Percentiles rank a stretch among this genome's conserved stretches.
These are phyloP conservation scores for Penicillium sclerotigenum DNA, from an alignment of 2,329 filamentous ascomycete species.

Conservation along the genomic window DNA sequence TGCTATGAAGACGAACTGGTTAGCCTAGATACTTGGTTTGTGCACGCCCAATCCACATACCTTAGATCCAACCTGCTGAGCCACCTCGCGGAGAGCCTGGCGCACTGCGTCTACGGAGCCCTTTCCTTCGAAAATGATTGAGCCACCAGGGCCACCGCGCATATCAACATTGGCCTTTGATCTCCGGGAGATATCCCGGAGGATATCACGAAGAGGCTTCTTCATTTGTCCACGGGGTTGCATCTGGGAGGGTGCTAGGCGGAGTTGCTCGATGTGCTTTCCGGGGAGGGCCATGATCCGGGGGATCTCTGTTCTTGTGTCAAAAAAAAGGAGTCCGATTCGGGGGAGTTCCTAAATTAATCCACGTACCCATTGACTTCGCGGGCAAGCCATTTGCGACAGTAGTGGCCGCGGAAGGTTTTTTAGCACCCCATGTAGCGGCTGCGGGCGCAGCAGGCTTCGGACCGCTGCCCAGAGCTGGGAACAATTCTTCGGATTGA, in stretches of 20 bases:
- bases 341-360: conserved; percentile 34
- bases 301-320: conserved; percentile 37
- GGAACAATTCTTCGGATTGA: conserved; percentile 86
- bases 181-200: conserved; percentile 88
- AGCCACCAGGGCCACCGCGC: conserved; percentile 67
- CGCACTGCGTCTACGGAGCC: conserved; percentile 81
- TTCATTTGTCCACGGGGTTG: conserved; percentile 73
- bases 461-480: conserved; percentile 72
- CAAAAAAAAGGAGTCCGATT: conserved; percentile 23
- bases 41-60: conserved; percentile 47
- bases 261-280: conserved; percentile 73
- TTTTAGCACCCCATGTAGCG: conserved; percentile 74
- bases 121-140: conserved; percentile 76
- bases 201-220: conserved; percentile 77
- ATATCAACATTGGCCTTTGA: conserved; percentile 83
- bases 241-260: conserved; percentile 72
- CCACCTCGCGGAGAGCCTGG: conserved; percentile 83
- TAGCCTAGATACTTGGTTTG: not conserved
- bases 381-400: conserved; percentile 46
- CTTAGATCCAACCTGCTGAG: conserved; percentile 82
- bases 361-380: conserved; percentile 57
- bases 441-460: conserved; percentile 63
- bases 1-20: conserved; percentile 45
- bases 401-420: conserved; percentile 38
- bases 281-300: conserved; percentile 73